Conservation (phyloP, 2,329 filamentous ascomycete genomes). For the Calonectria pteridis region DNA sequence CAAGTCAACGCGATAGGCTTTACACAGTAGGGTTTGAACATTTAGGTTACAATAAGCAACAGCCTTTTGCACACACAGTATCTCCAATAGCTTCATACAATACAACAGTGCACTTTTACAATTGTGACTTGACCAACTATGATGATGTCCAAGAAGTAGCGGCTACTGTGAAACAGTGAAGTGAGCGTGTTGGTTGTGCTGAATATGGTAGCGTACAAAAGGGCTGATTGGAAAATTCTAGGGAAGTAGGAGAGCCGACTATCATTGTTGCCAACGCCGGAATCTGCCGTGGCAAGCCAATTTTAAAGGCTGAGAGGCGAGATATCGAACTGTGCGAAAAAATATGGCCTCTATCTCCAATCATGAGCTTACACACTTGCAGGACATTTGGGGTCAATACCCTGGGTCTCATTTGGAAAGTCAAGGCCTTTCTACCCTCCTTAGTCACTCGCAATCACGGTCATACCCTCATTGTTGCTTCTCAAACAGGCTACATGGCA, state of each 20-base stretch:
- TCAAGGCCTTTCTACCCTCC: not conserved
- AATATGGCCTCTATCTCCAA: too few relatives aligned
- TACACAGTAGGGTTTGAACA: too few relatives aligned
- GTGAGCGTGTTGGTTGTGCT: not conserved
- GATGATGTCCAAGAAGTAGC: not conserved
- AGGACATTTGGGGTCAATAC: not conserved
- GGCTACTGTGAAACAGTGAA: not conserved
- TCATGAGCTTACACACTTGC: not conserved
- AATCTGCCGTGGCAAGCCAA: not conserved
- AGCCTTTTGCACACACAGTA: too few relatives aligned
- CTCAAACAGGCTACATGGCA: not conserved
- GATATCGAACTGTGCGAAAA: not conserved
- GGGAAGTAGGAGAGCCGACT: not conserved
- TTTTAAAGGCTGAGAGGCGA: not conserved
- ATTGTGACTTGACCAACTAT: not conserved
- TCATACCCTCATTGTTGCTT: not conserved
- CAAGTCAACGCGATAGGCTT: too few relatives aligned
- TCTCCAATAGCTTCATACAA: too few relatives aligned
- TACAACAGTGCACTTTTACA: constrained; percentile 2
- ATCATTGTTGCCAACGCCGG: not conserved
- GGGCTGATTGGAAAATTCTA: not conserved
- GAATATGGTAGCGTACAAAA: not conserved
- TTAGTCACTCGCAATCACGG: not conserved
- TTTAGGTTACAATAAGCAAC: too few relatives aligned
- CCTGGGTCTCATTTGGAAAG: not conserved